phyloP scores from a whole-genome alignment of 2,329 filamentous ascomycete species.

The Penicillium paneum region DNA sequence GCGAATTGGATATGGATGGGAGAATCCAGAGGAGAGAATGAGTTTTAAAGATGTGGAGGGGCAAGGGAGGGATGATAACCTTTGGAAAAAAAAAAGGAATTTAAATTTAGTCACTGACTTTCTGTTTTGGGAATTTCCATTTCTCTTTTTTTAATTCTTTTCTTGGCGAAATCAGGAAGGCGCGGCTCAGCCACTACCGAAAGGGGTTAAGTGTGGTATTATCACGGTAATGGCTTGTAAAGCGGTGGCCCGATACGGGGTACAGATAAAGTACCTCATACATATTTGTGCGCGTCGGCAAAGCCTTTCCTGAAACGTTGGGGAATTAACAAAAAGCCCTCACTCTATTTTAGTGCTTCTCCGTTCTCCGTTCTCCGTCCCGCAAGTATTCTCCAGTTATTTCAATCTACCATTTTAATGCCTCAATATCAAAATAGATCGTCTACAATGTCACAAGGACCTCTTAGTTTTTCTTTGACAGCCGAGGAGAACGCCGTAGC shows the following conservation, averaged over 20 bases:
- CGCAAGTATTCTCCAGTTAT: not conserved
- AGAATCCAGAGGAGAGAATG: conserved; percentile 23
- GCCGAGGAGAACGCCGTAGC: conserved; percentile 5
- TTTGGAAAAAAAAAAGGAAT: conserved; percentile 19
- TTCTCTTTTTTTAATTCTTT: not conserved
- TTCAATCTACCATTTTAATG: conserved; percentile 2
- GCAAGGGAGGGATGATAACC: conserved; percentile 18
- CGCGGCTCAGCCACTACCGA: conserved; percentile 18
- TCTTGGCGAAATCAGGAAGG: conserved; percentile 4
- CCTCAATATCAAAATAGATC: conserved; percentile 9
- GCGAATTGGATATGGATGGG: conserved; percentile 14
- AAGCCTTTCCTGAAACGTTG: conserved; percentile 18
- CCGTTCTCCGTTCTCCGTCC: no score
- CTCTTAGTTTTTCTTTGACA: not conserved
- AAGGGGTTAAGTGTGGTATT: conserved; percentile 7
- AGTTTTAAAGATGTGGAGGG: conserved; percentile 28
- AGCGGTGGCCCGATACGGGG: not conserved
- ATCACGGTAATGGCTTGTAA: not conserved
- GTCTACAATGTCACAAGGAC: not conserved
- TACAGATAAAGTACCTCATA: conserved; percentile 17
- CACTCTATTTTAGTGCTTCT: conserved; percentile 9
- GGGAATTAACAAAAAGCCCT: conserved; percentile 23
- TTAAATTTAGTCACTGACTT: conserved; percentile 28
- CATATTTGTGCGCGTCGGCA: not conserved
- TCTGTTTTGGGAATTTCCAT: conserved; percentile 9